phyloP scores from a whole-genome alignment of 768 basidiomycete species.

The Leccinum rimulosum region DNA sequence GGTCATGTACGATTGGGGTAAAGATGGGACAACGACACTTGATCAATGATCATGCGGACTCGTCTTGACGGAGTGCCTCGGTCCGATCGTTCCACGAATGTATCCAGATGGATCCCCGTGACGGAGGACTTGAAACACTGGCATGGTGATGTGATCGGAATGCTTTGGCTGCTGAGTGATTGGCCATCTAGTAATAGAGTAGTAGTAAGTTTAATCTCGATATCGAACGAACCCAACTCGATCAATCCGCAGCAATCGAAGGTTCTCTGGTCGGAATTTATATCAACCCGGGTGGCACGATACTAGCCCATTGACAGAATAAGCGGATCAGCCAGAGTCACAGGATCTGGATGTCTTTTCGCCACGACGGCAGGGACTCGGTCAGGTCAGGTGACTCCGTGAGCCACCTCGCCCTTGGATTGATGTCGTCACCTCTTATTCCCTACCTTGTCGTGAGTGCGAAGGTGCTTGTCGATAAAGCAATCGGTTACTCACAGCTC shows the following conservation, averaged over 20 bases:
- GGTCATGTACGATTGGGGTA: background rate
- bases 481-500: conserved; percentile 6
- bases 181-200: background rate
- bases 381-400: background rate
- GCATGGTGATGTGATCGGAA: background rate
- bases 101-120: background rate
- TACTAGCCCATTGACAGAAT: background rate
- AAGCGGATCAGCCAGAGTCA: background rate
- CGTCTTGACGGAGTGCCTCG: background rate
- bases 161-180: background rate
- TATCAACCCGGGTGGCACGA: background rate
- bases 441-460: conserved; percentile 22
- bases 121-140: background rate
- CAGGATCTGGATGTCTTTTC: background rate
- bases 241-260: background rate
- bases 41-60: conserved; percentile 15
- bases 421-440: conserved; percentile 22
- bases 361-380: background rate
- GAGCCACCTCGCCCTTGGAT: background rate
- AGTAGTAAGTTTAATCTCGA: background rate
- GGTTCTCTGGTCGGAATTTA: too few relatives aligned
- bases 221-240: background rate
- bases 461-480: background rate
- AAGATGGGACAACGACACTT: background rate
- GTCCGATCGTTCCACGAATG: background rate